Evolutionary conservation across 1,284 basidiomycete genomes (phyloP).

Genomic region (Rhodotorula sp.): DNA sequence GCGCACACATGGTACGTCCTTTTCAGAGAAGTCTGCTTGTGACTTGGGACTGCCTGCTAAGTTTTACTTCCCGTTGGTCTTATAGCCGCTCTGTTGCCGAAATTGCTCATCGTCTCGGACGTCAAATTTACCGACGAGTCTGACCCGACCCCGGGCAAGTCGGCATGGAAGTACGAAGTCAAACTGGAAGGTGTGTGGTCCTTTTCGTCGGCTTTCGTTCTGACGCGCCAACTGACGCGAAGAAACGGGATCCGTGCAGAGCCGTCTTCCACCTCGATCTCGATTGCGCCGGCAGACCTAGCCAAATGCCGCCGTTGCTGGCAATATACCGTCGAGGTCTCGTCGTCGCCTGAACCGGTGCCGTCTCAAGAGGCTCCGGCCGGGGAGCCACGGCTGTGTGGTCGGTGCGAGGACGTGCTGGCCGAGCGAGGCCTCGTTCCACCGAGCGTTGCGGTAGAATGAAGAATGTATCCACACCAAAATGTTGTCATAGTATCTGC

Average conservation of each 20-base stretch:
- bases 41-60: neutral
- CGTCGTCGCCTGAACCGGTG: neutral
- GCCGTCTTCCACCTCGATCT: conserved; percentile 50
- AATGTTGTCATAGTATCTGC: neutral
- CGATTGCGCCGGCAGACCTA: conserved; percentile 57
- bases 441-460: neutral
- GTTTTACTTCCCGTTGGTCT: conserved; percentile 11
- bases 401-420: conserved; percentile 11
- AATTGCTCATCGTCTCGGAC: conserved; percentile 74
- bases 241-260: conserved; percentile 41
- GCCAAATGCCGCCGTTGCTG: conserved; percentile 77
- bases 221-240: neutral
- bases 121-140: conserved; percentile 52
- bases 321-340: conserved; percentile 56
- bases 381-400: neutral
- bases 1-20: conserved; percentile 39
- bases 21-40: neutral
- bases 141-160: conserved; percentile 49
- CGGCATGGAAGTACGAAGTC: conserved; percentile 24
- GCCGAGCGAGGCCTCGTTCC: conserved; percentile 7
- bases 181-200: conserved; percentile 1
- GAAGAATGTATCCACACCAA: neutral
- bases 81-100: conserved; percentile 63
- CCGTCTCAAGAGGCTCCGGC: neutral
- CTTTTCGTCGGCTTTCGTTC: neutral